Base-by-base conservation (phyloP, 176 grass and related monocot species). In the Panicum miliaceum region DNA sequence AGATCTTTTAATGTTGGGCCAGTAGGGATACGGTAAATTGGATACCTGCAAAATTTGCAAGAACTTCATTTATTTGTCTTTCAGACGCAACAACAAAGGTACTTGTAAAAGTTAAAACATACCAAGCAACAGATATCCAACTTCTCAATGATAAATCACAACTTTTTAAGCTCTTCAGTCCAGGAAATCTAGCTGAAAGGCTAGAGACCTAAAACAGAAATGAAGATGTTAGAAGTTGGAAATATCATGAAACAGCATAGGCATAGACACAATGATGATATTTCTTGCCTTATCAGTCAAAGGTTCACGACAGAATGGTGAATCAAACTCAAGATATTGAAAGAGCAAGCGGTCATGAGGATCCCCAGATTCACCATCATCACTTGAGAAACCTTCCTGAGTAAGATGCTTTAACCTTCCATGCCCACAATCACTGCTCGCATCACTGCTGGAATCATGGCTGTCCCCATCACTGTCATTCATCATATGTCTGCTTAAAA, bases 121-220 rank as follows among this genome's bases (percentile, higher is more conserved):
- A 87, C 89, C 89, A 91, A 56, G 89, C 85, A 53, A 91, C 82
- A 36, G 85, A 87, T 42, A 91, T 81, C 89, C 89, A 91, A 84
- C 89, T 91, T 20, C 81, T 60, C 7, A 42, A 35, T 60, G 86
- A 80, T 73, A 87, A 87, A 84, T 91, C 89, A 71, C 70, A 81
- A 84, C 89, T 91, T 75, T 35, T 87, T 46, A 87, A 76, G 48
- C 76, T 72, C 62, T 11, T 81, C 69, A 91, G 46, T 76, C 82
- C 81, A 29, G 76, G 75, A 84, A 91, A 91, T 73, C 43, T 40
- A 45, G 43, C 45, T 70, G 89, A 82, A 71, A 91, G 89, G 74
- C 62, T 74, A 61, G 54, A 68, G 34, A 91, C 60, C 89, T 91
- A 75, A 76, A 87, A 63, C 25, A 62, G 23, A 56, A 83, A 11